Evolutionary conservation across 192 early-diverging fungal genomes (phyloP).

Genomic region (Rhizoclosmatium globosum): DNA sequence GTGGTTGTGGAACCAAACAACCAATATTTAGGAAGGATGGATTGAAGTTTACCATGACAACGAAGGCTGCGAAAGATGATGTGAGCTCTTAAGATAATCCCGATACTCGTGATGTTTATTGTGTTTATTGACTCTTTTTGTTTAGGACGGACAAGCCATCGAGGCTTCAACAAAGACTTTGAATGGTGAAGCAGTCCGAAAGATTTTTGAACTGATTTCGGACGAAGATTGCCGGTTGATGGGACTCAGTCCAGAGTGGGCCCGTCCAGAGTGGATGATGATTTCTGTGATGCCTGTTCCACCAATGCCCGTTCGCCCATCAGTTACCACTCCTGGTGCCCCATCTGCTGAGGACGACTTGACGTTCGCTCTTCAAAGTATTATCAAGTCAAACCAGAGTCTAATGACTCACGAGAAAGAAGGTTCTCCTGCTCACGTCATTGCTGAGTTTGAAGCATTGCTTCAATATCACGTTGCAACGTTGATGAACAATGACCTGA

Average conservation of each 20-base stretch:
- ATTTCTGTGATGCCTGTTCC: slow-evolving; percentile 94
- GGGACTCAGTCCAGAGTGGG: slow-evolving; percentile 89
- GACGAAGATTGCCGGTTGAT: slow-evolving; percentile 86
- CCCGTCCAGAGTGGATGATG: slow-evolving; percentile 99
- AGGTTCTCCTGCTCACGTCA: slow-evolving; percentile 86
- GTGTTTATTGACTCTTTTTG: not conserved
- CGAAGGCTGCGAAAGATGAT: slow-evolving; percentile 46
- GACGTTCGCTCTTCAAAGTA: slow-evolving; percentile 92
- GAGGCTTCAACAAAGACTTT: slow-evolving; percentile 56
- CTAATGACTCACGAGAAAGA: slow-evolving; percentile 83
- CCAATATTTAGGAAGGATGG: slow-evolving; percentile 84
- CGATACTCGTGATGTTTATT: not conserved
- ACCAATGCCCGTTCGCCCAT: slow-evolving; percentile 95
- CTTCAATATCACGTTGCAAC: slow-evolving; percentile 96
- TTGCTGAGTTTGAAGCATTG: slow-evolving; percentile 86
- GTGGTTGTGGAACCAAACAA: slow-evolving; percentile 87
- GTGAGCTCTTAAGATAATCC: not conserved
- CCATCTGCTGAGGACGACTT: slow-evolving; percentile 94
- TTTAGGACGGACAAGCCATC: slow-evolving; percentile 33
- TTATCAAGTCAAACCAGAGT: slow-evolving; percentile 91
- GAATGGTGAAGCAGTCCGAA: slow-evolving; percentile 77
- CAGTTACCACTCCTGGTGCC: slow-evolving; percentile 91
- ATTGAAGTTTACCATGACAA: slow-evolving; percentile 65
- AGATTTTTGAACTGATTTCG: slow-evolving; percentile 85
- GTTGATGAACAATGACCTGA: slow-evolving; percentile 97